Conservation (phyloP, 345 rosid genomes). For the Hypericum perforatum region DNA sequence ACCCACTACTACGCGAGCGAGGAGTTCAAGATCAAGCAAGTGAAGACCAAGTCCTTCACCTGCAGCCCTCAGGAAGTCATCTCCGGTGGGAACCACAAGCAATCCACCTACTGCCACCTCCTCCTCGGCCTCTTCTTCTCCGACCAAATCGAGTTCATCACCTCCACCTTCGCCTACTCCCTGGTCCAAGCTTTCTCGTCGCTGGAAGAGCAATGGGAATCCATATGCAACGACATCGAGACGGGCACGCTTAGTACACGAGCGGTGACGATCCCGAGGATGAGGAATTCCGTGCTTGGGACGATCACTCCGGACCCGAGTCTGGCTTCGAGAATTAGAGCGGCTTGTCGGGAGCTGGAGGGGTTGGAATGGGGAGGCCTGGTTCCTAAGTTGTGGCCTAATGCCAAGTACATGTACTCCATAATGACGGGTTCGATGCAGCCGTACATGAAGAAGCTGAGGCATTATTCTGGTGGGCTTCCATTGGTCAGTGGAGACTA, state of each 20-base stretch:
- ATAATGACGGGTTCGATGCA: conserved; percentile 97
- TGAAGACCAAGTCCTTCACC: conserved; percentile 57
- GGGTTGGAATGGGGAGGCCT: conserved; percentile 43
- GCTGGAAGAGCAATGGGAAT: conserved; percentile 69
- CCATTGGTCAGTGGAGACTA: conserved; percentile 82
- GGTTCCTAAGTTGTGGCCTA: conserved; percentile 72
- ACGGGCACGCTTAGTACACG: conserved; percentile 44
- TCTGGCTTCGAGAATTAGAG: conserved; percentile 42
- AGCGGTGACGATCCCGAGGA: conserved; percentile 32
- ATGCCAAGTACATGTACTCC: conserved; percentile 74
- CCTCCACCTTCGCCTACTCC: conserved; percentile 82
- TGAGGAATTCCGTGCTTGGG: conserved; percentile 53
- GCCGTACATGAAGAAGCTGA: conserved; percentile 56
- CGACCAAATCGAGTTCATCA: conserved; percentile 52
- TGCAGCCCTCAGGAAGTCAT: conserved; percentile 82
- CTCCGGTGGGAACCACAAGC: conserved; percentile 65
- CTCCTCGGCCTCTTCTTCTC: conserved; percentile 63
- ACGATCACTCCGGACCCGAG: conserved; percentile 45
- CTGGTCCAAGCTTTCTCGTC: conserved; percentile 67
- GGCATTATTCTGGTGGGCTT: conserved; percentile 55
- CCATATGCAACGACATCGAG: conserved; percentile 54
- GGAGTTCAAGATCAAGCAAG: conserved; percentile 78
- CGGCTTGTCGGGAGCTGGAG: conserved; percentile 36
- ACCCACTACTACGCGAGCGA: conserved; percentile 80
- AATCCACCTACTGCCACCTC: conserved; percentile 86